Percentiles rank a stretch among this genome's conserved stretches.
These are phyloP conservation scores for Ceratobasidium sp. DNA, from an alignment of 1,284 basidiomycete genomes.

Conservation along the genomic window DNA sequence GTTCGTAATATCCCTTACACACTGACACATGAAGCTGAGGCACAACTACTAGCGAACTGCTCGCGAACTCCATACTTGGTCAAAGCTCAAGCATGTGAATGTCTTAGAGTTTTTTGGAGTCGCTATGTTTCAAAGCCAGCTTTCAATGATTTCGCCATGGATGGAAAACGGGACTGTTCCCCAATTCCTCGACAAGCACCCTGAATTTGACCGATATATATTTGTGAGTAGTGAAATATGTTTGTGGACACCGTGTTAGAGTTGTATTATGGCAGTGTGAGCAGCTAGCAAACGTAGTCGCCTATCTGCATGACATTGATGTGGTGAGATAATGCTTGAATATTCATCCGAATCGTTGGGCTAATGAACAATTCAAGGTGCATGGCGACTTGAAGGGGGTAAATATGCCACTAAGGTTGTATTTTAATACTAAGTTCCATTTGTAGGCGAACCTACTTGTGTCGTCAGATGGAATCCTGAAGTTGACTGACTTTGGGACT, in stretches of 20 bases:
- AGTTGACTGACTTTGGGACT: conserved; percentile 1
- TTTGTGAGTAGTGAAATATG: neutral
- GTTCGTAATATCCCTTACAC: too few species aligned
- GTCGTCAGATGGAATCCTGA: neutral
- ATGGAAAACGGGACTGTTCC: too few species aligned
- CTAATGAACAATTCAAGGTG: neutral
- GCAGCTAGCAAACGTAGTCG: neutral
- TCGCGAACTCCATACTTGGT: too few species aligned
- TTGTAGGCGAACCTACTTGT: conserved; percentile 4
- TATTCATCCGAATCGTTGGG: neutral
- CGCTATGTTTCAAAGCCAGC: too few species aligned
- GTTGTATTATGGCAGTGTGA: neutral
- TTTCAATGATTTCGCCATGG: too few species aligned
- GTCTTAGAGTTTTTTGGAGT: too few species aligned
- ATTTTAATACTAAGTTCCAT: neutral
- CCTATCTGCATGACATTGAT: neutral
- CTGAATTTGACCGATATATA: neutral
- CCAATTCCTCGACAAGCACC: neutral
- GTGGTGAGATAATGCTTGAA: neutral
- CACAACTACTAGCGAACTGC: too few species aligned
- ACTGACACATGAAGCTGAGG: too few species aligned
- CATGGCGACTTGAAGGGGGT: conserved; percentile 20
- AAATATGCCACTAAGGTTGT: neutral
- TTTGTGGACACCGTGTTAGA: neutral
- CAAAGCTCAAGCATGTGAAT: too few species aligned